Base-by-base conservation (phyloP, 257 asterid genomes). In the Striga asiatica region DNA sequence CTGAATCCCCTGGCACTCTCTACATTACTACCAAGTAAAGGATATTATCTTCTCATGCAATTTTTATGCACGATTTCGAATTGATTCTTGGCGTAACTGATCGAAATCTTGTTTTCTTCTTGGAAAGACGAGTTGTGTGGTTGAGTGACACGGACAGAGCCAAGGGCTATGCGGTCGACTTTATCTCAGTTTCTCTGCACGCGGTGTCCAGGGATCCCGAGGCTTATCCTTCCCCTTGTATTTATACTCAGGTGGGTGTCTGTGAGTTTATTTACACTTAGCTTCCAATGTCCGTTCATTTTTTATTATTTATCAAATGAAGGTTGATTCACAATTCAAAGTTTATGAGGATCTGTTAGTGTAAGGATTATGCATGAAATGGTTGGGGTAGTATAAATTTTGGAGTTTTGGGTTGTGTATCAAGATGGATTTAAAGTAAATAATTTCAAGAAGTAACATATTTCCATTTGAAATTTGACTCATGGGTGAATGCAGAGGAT, bases 161-260 rank as follows among this genome's bases (percentile, higher is more conserved):
- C 7, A 78, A 71, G 65, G 98, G 98, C 29, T 91, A 78, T 41
- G 95, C 94, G 0, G 95, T 87, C 14, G 93, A 82, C 74, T 87
- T 91, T 71, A 24, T 76, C 31, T 76, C 89, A 3, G 65, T 87
- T 60, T 80, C 86, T 19, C 94, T 91, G 43, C 98, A 91, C 43
- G 98, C 95, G 9, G 94, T 91, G 11, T 91, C 98, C 13, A 80
- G 92, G 23, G 98, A 87, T 29, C 89, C 94, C 0, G 98, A 91
- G 73, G 83, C 96, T 31, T 91, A 91, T 51, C 55, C 81, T 9
- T 70, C 80, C 61, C 93, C 98, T 66, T 87, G 98, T 61, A 73
- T 91, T 54, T 91, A 91, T 60, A 61, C 95, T 51, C 96, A 91
- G 95, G 98, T 91, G 29, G n/a, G 13, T 45, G 2, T 12, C 13